These are phyloP conservation scores for Cadophora sp. DNA, from an alignment of 2,329 filamentous ascomycete species.

Conservation along the genomic window DNA sequence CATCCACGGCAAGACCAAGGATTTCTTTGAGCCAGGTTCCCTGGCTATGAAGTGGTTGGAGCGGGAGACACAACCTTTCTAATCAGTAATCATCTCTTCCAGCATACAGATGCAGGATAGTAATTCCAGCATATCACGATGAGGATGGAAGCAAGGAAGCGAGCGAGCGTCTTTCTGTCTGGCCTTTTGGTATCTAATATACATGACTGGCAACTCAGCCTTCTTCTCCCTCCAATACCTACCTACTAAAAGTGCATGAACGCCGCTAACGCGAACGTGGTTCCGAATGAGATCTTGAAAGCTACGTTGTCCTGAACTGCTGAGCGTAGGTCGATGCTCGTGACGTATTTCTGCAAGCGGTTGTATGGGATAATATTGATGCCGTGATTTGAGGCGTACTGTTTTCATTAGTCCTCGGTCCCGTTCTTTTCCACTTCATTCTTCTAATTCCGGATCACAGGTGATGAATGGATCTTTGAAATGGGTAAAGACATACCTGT, in stretches of 20 bases:
- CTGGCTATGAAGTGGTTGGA: conserved; percentile 81
- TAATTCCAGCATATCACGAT: conserved; percentile 13
- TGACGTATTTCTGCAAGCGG: conserved; percentile 56
- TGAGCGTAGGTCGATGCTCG: conserved; percentile 54
- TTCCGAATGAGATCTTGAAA: conserved; percentile 64
- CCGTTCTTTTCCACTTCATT: not conserved
- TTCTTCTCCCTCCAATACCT: not conserved
- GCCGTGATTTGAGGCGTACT: conserved; percentile 58
- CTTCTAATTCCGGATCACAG: too few relatives aligned
- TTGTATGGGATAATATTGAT: conserved; percentile 51
- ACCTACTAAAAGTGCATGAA: conserved; percentile 62
- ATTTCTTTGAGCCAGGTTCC: conserved; percentile 75
- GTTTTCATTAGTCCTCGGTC: conserved; percentile 15
- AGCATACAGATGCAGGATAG: not conserved
- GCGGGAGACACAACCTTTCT: conserved; percentile 77
- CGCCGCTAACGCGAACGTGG: conserved; percentile 74
- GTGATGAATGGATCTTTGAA: not conserved
- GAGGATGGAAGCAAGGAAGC: not conserved
- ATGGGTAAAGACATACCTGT: conserved; percentile 37
- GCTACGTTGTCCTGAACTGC: conserved; percentile 46
- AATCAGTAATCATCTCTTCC: conserved; percentile 1
- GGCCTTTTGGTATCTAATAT: conserved; percentile 19
- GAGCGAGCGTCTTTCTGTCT: conserved; percentile 4
- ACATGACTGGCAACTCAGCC: conserved; percentile 3
- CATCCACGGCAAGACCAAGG: conserved; percentile 81